A percentile compares a stretch with the other conserved stretches of the same genome.
phyloP scores from a whole-genome alignment of 2,329 filamentous ascomycete genomes.

The Talaromyces sp. region DNA sequence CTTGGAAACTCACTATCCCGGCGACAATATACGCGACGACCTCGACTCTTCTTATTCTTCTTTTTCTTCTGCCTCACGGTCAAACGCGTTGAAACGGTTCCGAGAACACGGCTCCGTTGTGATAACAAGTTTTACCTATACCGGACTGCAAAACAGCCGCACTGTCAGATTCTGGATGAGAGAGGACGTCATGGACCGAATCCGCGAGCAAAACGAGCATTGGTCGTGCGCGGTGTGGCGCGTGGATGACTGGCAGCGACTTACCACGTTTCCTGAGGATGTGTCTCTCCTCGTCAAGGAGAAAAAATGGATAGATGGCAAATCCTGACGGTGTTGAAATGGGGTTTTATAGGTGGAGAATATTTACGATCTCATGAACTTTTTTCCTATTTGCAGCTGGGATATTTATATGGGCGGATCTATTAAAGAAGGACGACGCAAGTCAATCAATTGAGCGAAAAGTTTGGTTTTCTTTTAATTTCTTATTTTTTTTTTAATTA shows the following conservation, averaged over 20 bases:
- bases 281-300: background rate
- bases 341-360: background rate
- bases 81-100: background rate
- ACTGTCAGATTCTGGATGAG: slow-evolving; percentile 11
- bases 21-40: background rate
- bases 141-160: background rate
- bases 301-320: background rate
- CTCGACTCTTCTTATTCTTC: background rate
- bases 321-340: background rate
- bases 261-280: background rate
- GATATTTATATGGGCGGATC: background rate
- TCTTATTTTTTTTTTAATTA: too few species aligned
- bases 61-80: background rate
- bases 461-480: background rate
- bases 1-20: background rate
- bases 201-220: background rate
- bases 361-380: background rate
- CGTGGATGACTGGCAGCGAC: background rate
- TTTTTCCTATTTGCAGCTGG: background rate
- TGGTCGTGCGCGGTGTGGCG: slow-evolving; percentile 5
- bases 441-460: background rate
- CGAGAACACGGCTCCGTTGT: slow-evolving; percentile 7
- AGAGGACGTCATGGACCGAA: slow-evolving; percentile 6
- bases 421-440: background rate
- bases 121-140: slow-evolving; percentile 4